Conservation (phyloP, 2,329 filamentous ascomycete genomes). For the Aureobasidium namibiae region DNA sequence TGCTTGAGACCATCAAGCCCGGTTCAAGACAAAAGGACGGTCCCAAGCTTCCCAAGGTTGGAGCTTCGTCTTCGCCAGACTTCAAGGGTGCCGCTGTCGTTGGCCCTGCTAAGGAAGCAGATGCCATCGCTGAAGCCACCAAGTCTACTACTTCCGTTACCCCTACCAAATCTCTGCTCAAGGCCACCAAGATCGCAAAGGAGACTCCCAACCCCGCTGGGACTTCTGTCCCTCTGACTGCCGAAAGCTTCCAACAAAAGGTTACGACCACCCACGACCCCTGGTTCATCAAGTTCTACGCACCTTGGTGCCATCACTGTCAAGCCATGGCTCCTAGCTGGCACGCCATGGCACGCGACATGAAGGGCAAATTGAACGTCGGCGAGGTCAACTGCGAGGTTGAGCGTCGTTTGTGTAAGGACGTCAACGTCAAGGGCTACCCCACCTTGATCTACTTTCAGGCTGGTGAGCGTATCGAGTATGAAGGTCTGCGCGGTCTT, state of each 20-base stretch:
- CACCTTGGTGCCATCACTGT: slow-evolving; percentile 94
- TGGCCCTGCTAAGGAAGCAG: slow-evolving; percentile 18
- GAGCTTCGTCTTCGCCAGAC: slow-evolving; percentile 43
- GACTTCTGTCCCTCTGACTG: slow-evolving; percentile 64
- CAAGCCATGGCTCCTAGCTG: slow-evolving; percentile 86
- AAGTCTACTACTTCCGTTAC: slow-evolving; percentile 23
- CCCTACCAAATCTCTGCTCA: slow-evolving; percentile 36
- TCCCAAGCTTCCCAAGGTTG: slow-evolving; percentile 62
- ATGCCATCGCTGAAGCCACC: slow-evolving; percentile 20
- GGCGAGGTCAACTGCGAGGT: slow-evolving; percentile 93
- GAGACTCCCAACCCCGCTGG: slow-evolving; percentile 66
- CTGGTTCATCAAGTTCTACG: slow-evolving; percentile 99
- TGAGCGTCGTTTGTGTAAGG: slow-evolving; percentile 84
- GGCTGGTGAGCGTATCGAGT: slow-evolving; percentile 85
- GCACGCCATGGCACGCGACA: slow-evolving; percentile 81
- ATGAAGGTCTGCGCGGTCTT: slow-evolving; percentile 80
- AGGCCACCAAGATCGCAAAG: slow-evolving; percentile 39
- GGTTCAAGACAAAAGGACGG: slow-evolving; percentile 65
- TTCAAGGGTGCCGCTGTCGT: slow-evolving; percentile 28
- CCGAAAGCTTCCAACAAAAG: slow-evolving; percentile 75
- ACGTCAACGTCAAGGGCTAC: slow-evolving; percentile 69
- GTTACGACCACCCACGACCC: slow-evolving; percentile 84
- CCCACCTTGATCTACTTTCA: slow-evolving; percentile 91
- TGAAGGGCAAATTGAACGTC: slow-evolving; percentile 82
- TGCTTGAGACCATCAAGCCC: slow-evolving; percentile 69